Evolutionary conservation across 1,284 basidiomycete genomes (phyloP).

Genomic region (Polyporus tsugae): DNA sequence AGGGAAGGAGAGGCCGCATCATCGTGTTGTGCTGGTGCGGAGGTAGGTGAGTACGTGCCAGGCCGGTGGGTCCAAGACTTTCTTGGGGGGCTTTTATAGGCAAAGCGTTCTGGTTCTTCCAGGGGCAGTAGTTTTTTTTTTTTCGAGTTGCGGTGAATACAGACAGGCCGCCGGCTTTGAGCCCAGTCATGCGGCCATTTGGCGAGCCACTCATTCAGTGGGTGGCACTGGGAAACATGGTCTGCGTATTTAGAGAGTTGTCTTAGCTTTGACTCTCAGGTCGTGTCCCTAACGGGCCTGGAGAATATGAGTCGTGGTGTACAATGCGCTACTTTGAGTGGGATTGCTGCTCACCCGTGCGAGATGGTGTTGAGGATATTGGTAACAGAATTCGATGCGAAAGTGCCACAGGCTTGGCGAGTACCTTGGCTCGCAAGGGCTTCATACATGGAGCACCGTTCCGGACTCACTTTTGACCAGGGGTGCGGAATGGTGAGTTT

Average conservation of each 20-base stretch:
- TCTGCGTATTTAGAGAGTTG: too few species aligned
- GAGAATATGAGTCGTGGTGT: constrained; percentile 1
- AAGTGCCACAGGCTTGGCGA: neutral
- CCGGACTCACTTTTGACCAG: neutral
- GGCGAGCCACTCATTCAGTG: neutral
- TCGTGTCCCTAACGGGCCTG: neutral
- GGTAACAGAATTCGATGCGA: constrained; percentile 3
- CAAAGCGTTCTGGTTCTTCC: neutral
- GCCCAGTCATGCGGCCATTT: neutral
- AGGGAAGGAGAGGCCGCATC: neutral
- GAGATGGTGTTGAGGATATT: neutral
- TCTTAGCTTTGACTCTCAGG: neutral
- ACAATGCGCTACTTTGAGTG: neutral
- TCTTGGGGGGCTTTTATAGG: neutral
- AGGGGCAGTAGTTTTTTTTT: neutral
- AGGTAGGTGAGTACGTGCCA: neutral
- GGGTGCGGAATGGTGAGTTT: neutral
- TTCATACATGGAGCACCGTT: neutral
- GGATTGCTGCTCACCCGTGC: neutral
- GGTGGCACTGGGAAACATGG: neutral
- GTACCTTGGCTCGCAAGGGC: neutral
- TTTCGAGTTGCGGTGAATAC: too few species aligned
- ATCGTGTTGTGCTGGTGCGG: neutral
- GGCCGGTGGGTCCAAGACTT: neutral
- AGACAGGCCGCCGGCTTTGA: neutral